Evolutionary conservation across 2,329 filamentous ascomycete species (phyloP), one percentile per base, ranked within the genome.

Genomic region (Aureobasidium sp.): DNA sequence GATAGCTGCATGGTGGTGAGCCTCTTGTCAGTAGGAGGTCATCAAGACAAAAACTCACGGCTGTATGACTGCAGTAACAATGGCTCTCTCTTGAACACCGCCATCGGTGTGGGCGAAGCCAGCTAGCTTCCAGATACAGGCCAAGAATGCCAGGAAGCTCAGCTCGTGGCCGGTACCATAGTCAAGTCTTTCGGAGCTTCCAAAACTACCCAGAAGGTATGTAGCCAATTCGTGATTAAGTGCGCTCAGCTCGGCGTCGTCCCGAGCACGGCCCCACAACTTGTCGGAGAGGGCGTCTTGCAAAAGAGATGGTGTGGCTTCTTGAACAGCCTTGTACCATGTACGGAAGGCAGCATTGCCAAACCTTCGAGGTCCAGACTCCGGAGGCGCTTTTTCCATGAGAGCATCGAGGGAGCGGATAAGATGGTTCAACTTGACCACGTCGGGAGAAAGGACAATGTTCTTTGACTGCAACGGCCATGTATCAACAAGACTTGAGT

Each of bases 91-190:
- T 68, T 84, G 79, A 7, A 73, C 87, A 68, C 71, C 85, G 76
- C 64, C 66, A 8, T 71, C 68, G 1, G 79, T 82, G n/a, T 82
- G 77, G 2, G 80, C 76, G 71, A 99, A 97, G 17, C 83, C 87
- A 48, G 88, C 86, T 2, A 99, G 79, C 73, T 96, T 97, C 92
- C 93, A 99, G 5, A 99, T 78, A 63, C 89, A 87, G 5, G 86
- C 92, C 6, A 99, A 73, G 65, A 99, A 99, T 1, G 94, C 93
- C 8, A 97, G 74, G 69, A 99, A 99, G 75, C 90, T 96, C 57
- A 99, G 78, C 71, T 99, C 94, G 73, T 99, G 94, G 0, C 94
- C 94, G 0, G 94, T 97, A 1, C 94, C 94, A 71, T 97, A 99
- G 75, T 99, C 94, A 29, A 99, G 79, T 60, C 94, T 81, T 69